Evolutionary conservation across 768 basidiomycete genomes (phyloP), one percentile per base, ranked within the genome.

Genomic region (Gloeophyllum trabeum): DNA sequence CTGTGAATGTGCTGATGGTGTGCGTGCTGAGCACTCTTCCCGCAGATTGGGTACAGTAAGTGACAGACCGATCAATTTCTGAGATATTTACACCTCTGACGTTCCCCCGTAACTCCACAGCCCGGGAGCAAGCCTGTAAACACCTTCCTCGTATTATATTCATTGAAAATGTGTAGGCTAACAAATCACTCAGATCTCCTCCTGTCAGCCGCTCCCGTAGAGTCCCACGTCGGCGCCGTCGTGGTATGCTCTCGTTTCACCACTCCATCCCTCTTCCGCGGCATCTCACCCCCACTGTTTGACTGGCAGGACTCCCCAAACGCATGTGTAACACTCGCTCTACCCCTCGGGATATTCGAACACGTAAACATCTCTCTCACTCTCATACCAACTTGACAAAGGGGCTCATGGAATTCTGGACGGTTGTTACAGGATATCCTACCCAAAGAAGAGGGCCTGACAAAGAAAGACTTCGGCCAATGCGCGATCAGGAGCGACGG

Each of bases 281-380:
- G n/a, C n/a, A n/a, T n/a, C n/a, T n/a, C n/a, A n/a, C n/a, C n/a
- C n/a, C n/a, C n/a, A n/a, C n/a, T n/a, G n/a, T n/a, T n/a, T n/a
- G n/a, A n/a, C n/a, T n/a, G 32, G 45, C 40, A 79, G 78, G 81
- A 83, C 56, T 81, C 79, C 3, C 82, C 83, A 2, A 86, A 86
- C 49, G 82, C 83, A 2, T 83, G 81, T 49, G 80, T 85, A 4
- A 84, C 81, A 0, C 60, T 88, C 18, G 82, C 71, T 0, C 65
- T 88, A 3, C 84, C 84, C 3, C 67, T 79, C n/a, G 82, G 75
- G 2, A 88, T 88, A 45, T 88, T 88, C 51, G 78, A 83, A 32
- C 68, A 76, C 51, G 80, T 80, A 39, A 47, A 74, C 57, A 18
- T n/a, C n/a, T n/a, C n/a, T n/a, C n/a, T n/a, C n/a, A n/a, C n/a